Evolutionary conservation across 2,329 filamentous ascomycete species (phyloP).

Genomic region (Coniosporium tulheliwenetii): DNA sequence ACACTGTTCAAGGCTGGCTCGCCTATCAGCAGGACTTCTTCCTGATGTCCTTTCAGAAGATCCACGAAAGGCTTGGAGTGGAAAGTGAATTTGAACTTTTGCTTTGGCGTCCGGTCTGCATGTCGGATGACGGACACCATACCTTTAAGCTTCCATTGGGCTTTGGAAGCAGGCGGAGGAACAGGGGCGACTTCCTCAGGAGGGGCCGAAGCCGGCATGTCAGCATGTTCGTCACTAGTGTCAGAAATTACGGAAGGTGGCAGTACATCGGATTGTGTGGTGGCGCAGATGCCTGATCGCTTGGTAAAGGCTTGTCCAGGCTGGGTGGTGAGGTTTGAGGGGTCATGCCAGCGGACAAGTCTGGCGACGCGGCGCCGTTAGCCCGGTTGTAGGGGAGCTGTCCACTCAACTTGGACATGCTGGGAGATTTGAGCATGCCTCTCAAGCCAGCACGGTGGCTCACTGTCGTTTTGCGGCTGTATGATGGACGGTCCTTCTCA

Average conservation of each 20-base stretch:
- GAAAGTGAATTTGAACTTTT: conserved; percentile 99
- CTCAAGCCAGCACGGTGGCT: conserved; percentile 33
- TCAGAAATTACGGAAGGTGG: conserved; percentile 13
- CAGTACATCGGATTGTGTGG: conserved; percentile 9
- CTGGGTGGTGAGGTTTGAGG: conserved; percentile 28
- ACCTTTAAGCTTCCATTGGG: conserved; percentile 95
- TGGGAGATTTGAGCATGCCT: conserved; percentile 48
- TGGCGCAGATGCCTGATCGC: conserved; percentile 6
- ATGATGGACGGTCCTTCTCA: too few relatives aligned
- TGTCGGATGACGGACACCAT: conserved; percentile 94
- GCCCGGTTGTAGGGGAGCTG: conserved; percentile 26
- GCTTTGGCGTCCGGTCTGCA: conserved; percentile 92
- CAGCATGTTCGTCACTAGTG: conserved; percentile 4
- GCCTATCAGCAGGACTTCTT: conserved; percentile 87
- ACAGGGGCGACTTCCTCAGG: conserved; percentile 11
- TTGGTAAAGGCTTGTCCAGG: conserved; percentile 17
- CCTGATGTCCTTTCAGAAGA: conserved; percentile 83
- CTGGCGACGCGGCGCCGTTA: conserved; percentile 28
- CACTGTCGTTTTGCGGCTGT: conserved; percentile 5
- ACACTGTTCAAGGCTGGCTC: conserved; percentile 82
- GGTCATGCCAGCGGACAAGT: conserved; percentile 23
- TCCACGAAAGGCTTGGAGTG: conserved; percentile 94
- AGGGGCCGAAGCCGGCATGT: conserved; percentile 4
- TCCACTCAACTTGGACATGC: conserved; percentile 42
- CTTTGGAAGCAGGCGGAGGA: conserved; percentile 50